phyloP scores from a whole-genome alignment of 768 basidiomycete genomes.

The Termitomyces sp. region DNA sequence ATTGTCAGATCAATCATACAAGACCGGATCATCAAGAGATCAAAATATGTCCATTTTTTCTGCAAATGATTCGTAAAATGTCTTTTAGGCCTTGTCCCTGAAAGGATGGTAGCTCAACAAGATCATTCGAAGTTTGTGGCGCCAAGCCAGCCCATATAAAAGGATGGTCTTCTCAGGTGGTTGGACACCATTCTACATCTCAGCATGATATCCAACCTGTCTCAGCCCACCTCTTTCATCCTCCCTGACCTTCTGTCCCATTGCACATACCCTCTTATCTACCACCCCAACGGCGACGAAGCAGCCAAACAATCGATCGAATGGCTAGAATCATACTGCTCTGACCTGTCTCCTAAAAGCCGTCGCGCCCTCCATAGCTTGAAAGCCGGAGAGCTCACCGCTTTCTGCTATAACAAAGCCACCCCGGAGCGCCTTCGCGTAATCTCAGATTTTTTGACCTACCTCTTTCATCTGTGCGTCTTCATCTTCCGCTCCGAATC shows the following conservation, averaged over 20 bases:
- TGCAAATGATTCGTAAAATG: background rate
- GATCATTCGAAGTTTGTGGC: background rate
- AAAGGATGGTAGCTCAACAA: background rate
- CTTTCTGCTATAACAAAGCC: slow-evolving; percentile 54
- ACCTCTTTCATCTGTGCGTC: slow-evolving; percentile 47
- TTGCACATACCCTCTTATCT: slow-evolving; percentile 39
- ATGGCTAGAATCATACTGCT: slow-evolving; percentile 45
- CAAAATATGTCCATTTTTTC: background rate
- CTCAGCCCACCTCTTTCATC: slow-evolving; percentile 26
- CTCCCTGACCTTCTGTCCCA: slow-evolving; percentile 52
- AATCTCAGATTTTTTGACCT: slow-evolving; percentile 64
- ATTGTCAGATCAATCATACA: background rate
- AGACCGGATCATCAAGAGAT: background rate
- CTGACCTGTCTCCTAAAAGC: slow-evolving; percentile 37
- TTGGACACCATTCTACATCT: background rate
- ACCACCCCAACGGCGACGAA: slow-evolving; percentile 39
- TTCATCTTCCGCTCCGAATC: slow-evolving; percentile 3
- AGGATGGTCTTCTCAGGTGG: background rate
- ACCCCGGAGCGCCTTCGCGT: slow-evolving; percentile 54
- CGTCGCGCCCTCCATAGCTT: slow-evolving; percentile 47
- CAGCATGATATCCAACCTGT: background rate
- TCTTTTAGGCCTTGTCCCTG: background rate
- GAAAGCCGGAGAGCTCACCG: slow-evolving; percentile 62
- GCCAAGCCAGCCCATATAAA: background rate
- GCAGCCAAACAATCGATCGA: slow-evolving; percentile 40